phyloP scores from a whole-genome alignment of 345 rosid species.

The Brassica carinata region DNA sequence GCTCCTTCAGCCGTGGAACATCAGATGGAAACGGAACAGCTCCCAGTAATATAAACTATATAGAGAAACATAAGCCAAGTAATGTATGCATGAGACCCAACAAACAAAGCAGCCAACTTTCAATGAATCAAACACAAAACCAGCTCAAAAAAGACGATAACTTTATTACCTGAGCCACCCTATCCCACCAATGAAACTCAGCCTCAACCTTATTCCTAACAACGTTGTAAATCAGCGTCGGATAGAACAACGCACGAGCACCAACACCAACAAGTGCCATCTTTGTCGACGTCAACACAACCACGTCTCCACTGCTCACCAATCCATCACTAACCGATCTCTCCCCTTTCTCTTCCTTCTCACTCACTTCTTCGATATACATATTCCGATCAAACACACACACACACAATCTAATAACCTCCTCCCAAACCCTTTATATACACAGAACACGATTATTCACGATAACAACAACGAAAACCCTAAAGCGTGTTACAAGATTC shows the following conservation, averaged over 20 bases:
- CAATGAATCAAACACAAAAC: neutral
- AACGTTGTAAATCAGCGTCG: slow-evolving; percentile 86
- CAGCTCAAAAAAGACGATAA: neutral
- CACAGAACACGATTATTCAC: slow-evolving; percentile 22
- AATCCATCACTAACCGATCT: slow-evolving; percentile 38
- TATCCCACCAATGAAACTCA: slow-evolving; percentile 98
- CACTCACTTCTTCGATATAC: slow-evolving; percentile 82
- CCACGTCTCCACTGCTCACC: slow-evolving; percentile 34
- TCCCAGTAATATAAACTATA: slow-evolving; percentile 68
- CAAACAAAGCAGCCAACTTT: neutral
- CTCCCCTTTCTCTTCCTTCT: slow-evolving; percentile 37
- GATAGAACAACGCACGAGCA: slow-evolving; percentile 91
- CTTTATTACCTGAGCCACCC: slow-evolving; percentile 70
- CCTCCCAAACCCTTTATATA: slow-evolving; percentile 27
- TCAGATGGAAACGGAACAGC: slow-evolving; percentile 84
- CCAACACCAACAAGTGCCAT: slow-evolving; percentile 86
- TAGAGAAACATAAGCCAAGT: neutral
- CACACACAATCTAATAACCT: slow-evolving; percentile 10
- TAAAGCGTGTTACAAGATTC: slow-evolving; percentile 33
- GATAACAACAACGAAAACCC: slow-evolving; percentile 32
- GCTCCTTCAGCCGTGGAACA: slow-evolving; percentile 69
- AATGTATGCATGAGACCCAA: slow-evolving; percentile 5
- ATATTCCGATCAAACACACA: slow-evolving; percentile 43
- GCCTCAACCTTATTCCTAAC: slow-evolving; percentile 86
- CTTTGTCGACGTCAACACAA: slow-evolving; percentile 48